Evolutionary conservation across 1,284 basidiomycete species (phyloP).

Genomic region (Gyrodon tennesseensis): DNA sequence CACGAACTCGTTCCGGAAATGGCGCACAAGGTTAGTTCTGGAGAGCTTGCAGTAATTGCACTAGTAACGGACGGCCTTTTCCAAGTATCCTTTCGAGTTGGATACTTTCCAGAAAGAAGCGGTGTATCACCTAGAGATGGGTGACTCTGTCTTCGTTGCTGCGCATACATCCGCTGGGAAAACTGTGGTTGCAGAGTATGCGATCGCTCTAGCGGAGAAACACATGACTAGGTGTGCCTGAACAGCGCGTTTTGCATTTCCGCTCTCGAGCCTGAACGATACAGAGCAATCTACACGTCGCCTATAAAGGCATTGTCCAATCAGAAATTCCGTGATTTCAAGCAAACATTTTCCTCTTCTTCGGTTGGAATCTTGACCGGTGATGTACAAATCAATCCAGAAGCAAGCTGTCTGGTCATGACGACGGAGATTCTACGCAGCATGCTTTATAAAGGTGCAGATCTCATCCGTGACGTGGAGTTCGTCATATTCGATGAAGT

Average conservation of each 20-base stretch:
- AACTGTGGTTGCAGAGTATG: constrained; percentile 99
- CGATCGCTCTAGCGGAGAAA: constrained; percentile 93
- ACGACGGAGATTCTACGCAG: constrained; percentile 98
- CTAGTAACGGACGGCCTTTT: constrained; percentile 42
- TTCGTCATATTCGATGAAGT: constrained; percentile 99
- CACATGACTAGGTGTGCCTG: constrained; percentile 90
- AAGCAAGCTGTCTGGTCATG: constrained; percentile 97
- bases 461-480: constrained; percentile 97
- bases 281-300: constrained; percentile 96
- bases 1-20: constrained; percentile 85
- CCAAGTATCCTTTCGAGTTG: constrained; percentile 81
- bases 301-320: constrained; percentile 99
- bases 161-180: constrained; percentile 99
- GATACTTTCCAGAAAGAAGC: constrained; percentile 98
- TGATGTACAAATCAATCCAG: constrained; percentile 99
- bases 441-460: constrained; percentile 99
- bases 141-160: constrained; percentile 97
- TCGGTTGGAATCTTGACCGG: constrained; percentile 98
- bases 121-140: constrained; percentile 96
- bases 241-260: constrained; percentile 24
- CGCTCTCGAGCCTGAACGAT: constrained; percentile 14
- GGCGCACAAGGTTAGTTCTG: constrained; percentile 69
- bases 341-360: constrained; percentile 89
- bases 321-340: constrained; percentile 99
- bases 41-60: constrained; percentile 5